Evolutionary conservation across 257 asterid genomes (phyloP).

Genomic region (Penstemon davidsonii): DNA sequence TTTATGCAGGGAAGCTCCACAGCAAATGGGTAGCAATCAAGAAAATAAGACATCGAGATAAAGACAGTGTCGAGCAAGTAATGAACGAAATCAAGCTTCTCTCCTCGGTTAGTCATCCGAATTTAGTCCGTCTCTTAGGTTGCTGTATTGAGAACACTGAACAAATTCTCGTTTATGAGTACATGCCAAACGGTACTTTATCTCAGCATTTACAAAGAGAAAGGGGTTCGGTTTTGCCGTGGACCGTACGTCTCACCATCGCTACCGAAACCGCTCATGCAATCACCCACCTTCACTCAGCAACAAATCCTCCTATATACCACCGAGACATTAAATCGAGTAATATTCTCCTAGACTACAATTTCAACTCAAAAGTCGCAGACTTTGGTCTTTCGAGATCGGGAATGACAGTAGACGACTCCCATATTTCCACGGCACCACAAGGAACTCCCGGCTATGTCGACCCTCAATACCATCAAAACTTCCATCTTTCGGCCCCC

Average conservation of each 20-base stretch:
- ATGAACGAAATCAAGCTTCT: slow-evolving; percentile 80
- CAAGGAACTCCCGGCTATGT: slow-evolving; percentile 84
- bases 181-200: slow-evolving; percentile 69
- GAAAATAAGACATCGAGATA: slow-evolving; percentile 53
- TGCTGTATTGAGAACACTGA: slow-evolving; percentile 65
- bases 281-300: slow-evolving; percentile 69
- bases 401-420: slow-evolving; percentile 63
- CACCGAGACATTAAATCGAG: slow-evolving; percentile 75
- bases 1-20: slow-evolving; percentile 65
- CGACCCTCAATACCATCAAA: slow-evolving; percentile 79
- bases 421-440: slow-evolving; percentile 77
- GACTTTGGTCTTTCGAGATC: slow-evolving; percentile 74
- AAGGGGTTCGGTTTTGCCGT: slow-evolving; percentile 56
- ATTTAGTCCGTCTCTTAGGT: slow-evolving; percentile 67
- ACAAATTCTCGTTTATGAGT: slow-evolving; percentile 73
- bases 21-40: slow-evolving; percentile 62
- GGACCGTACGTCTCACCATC: slow-evolving; percentile 66
- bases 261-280: slow-evolving; percentile 77
- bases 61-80: slow-evolving; percentile 54
- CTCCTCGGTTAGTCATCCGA: slow-evolving; percentile 73
- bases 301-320: slow-evolving; percentile 65
- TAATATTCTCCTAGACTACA: slow-evolving; percentile 62
- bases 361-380: slow-evolving; percentile 69
- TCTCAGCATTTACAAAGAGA: slow-evolving; percentile 74
- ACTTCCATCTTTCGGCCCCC: slow-evolving; percentile 75